Conservation (phyloP, 2,329 filamentous ascomycete genomes). For the Alternaria ethzedia region DNA sequence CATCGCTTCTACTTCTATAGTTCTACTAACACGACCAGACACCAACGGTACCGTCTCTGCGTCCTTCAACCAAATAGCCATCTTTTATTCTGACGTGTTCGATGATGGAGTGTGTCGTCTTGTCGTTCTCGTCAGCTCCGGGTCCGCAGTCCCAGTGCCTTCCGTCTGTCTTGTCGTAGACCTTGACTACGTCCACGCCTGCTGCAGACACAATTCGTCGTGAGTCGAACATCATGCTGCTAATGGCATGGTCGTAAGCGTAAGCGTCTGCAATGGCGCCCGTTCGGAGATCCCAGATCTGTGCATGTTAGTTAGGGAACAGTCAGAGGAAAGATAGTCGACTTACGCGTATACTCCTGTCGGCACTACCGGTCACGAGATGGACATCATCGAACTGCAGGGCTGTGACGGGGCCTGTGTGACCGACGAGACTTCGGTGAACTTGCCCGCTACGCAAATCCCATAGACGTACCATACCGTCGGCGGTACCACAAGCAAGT, state of each 20-base stretch:
- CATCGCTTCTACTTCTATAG: not conserved
- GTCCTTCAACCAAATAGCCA: slow-evolving; percentile 90
- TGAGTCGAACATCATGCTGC: slow-evolving; percentile 95
- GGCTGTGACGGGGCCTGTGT: slow-evolving; percentile 92
- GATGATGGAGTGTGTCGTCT: slow-evolving; percentile 62
- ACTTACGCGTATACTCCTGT: slow-evolving; percentile 92
- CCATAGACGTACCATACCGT: slow-evolving; percentile 97
- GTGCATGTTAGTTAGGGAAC: not conserved
- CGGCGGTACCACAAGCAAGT: slow-evolving; percentile 92
- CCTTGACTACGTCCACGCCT: slow-evolving; percentile 92
- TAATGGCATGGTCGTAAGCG: slow-evolving; percentile 90
- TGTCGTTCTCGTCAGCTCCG: slow-evolving; percentile 72
- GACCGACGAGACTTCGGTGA: slow-evolving; percentile 92
- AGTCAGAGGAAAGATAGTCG: not conserved
- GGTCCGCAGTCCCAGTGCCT: slow-evolving; percentile 96
- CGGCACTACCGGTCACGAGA: slow-evolving; percentile 88
- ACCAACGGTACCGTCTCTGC: slow-evolving; percentile 84
- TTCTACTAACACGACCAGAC: slow-evolving; percentile 68
- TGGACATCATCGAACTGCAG: slow-evolving; percentile 97
- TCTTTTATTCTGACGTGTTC: slow-evolving; percentile 91
- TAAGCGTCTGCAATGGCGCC: slow-evolving; percentile 96
- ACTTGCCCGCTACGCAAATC: slow-evolving; percentile 96
- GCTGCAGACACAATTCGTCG: slow-evolving; percentile 89
- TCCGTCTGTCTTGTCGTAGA: slow-evolving; percentile 97
- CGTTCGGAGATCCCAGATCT: slow-evolving; percentile 99